Percentiles rank a stretch among this genome's conserved stretches.
phyloP scores from a whole-genome alignment of 2,329 filamentous ascomycete genomes.

The Ophiocordyceps polyrhachis-furcata region DNA sequence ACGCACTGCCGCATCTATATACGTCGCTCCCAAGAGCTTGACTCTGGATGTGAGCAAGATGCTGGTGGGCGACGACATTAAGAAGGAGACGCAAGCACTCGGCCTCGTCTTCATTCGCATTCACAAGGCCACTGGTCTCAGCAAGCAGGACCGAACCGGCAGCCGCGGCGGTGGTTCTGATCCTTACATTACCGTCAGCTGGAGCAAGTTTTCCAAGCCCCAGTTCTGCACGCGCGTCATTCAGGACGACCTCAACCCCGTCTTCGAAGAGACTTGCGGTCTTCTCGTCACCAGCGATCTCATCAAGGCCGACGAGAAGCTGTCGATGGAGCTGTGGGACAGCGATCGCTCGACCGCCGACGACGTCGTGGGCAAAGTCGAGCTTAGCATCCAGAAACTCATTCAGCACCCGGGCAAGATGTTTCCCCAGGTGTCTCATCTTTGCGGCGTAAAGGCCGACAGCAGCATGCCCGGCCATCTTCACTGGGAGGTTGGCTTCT shows the following conservation, averaged over 20 bases:
- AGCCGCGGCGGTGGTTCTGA: constrained; percentile 46
- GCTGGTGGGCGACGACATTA: constrained; percentile 61
- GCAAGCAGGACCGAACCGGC: constrained; percentile 46
- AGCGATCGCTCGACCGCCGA: constrained; percentile 55
- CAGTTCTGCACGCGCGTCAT: constrained; percentile 44
- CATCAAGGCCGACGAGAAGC: constrained; percentile 49
- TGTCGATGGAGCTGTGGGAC: constrained; percentile 58
- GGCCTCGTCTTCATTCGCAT: constrained; percentile 52
- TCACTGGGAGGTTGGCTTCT: constrained; percentile 54
- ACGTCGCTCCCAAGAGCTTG: constrained; percentile 58
- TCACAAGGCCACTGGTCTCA: constrained; percentile 43
- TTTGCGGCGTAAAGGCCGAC: constrained; percentile 43
- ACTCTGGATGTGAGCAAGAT: constrained; percentile 61
- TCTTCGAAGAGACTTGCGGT: constrained; percentile 52
- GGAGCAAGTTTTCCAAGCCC: constrained; percentile 59
- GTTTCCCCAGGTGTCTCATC: constrained; percentile 43
- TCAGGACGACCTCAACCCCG: constrained; percentile 44
- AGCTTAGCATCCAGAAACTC: constrained; percentile 45
- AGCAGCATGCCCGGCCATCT: constrained; percentile 52
- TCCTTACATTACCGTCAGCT: constrained; percentile 52
- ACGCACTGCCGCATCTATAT: constrained; percentile 54
- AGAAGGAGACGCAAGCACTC: constrained; percentile 48
- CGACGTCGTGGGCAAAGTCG: constrained; percentile 56
- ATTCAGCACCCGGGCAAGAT: constrained; percentile 47
- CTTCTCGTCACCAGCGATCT: constrained; percentile 54